Base-by-base conservation (phyloP, 2,329 filamentous ascomycete species). In the Chaetomium olivaceum region DNA sequence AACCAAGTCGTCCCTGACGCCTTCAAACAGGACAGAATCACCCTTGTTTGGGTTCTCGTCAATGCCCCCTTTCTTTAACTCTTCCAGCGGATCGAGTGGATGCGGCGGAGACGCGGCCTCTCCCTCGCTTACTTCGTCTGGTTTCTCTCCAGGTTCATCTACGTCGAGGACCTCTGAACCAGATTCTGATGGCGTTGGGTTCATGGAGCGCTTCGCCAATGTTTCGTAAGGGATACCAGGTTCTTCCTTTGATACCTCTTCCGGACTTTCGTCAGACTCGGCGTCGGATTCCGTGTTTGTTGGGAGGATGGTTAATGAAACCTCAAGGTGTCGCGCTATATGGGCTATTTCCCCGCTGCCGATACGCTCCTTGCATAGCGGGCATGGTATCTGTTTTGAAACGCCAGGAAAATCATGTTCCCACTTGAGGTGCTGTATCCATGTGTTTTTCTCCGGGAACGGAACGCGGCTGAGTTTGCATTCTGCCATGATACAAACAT, bases 271-370 rank as follows among this genome's bases (percentile, higher is more conserved):
- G 8, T 46, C 50, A 19, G 33, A 61, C 3, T 39, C 33, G 14
- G 52, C 58, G 48, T 63, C 54, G n/a, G 23, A 16, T 29, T 52
- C 61, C 9, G 27, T 29, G 9, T 58, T 52, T 8, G 61, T 43
- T 4, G 61, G 54, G 19, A 63, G 46, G 43, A 59, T 59, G 1
- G 48, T 54, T 5, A 59, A 23, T 6, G 62, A 46, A 3, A 64
- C 14, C 54, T 63, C 61, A 19, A 63, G 54, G 43, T 63, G 61
- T 19, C 29, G 43, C 1, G 54, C 43, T 16, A 63, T 8, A 48
- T 63, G 61, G 1, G 54, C 3, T 14, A 8, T 8, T 14, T 12
- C 21, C 16, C 27, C 39, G 29, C 19, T 29, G 25, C 9, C 4
- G 31, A 29, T 12, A 8, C 9, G 6, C 27, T 63, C 54, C 14